Base-by-base conservation (phyloP, 768 basidiomycete genomes). In the Terana coerulea region DNA sequence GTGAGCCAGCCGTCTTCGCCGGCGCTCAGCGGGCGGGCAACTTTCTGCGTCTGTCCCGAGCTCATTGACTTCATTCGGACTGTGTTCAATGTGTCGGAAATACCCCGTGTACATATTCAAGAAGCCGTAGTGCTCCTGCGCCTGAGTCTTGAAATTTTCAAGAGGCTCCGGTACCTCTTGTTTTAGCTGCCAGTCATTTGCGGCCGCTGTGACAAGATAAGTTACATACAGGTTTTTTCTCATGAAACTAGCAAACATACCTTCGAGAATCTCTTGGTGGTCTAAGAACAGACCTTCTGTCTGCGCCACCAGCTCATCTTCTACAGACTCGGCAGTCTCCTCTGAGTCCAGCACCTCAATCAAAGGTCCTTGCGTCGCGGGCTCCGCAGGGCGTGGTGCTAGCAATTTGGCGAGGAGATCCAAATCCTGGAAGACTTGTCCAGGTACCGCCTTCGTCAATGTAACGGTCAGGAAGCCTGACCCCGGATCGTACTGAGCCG, bases 61-160 rank as follows among this genome's bases (percentile, higher is more conserved):
- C 61, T 91, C 89, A 61, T 91, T 88, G 10, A 91, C 73, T 61
- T 92, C 91, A 61, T 92, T 91, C 62, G 86, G 88, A 2, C 78
- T 78, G 58, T 89, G 79, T n/a, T 70, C 68, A 8, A 83, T 82
- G 65, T 91, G 83, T 50, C 67, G 72, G 61, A 93, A 88, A 62
- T 88, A 91, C 7, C 88, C 87, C 2, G 79, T 79, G 63, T 92
- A 76, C 64, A 80, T 72, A 66, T 87, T 74, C 56, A 92, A 67
- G 66, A 94, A 92, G 4, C 91, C 91, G 56, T 94, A 94, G 9
- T 68, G 75, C 41, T 73, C 78, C 51, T 74, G 70, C 7, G 67
- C 43, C 10, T 74, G 73, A 1, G 73, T 64, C 34, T 75, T 70
- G 24, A 81, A 51, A 7, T 61, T 60, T 11, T 73, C 63, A 26